Evolutionary conservation across 2,329 filamentous ascomycete species (phyloP), one percentile per base, ranked within the genome.

Genomic region (Alternaria triticina): DNA sequence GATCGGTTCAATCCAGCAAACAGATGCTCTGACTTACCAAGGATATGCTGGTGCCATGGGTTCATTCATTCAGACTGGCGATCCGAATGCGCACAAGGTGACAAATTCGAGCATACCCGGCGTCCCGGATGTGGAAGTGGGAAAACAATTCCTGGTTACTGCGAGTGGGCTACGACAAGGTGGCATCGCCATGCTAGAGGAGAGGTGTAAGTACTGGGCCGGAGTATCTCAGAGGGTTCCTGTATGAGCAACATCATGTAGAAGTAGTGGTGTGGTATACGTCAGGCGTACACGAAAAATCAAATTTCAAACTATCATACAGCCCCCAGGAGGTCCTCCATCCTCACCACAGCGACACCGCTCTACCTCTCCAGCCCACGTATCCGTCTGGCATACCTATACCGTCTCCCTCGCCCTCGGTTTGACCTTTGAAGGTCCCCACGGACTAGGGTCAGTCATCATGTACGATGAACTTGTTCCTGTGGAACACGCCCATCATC

Each of bases 11-110:
- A 75, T 86, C 3, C 88, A 90, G 62, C 72, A 83, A 59, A 79
- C 82, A 0, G 82, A 89, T 63, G 81, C 83, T 0, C 65, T 86
- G 1, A 85, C 86, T 6, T 90, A 90, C 64, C 65, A 84, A 17
- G 87, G 86, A 11, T 90, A 84, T 64, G 75, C 84, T 1, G 88
- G 88, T 5, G 87, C 87, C 0, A 84, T 90, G 70, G 87, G 86
- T 0, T 87, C 84, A 23, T 90, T 89, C 74, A 85, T 89, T 61
- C 82, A 86, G 72, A 87, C 85, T 0, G 86, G 86, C 0, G 83
- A 89, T 72, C 86, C 88, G 0, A 89, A 89, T 69, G 77, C 81
- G 12, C 81, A 86, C 61, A 89, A 89, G 62, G 64, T 89, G 36
- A 88, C 86, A 0, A 79, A 82, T 57, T 62, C 62, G 2, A 79